These are phyloP conservation scores for Trametes elegans DNA, from an alignment of 768 basidiomycete species.

Conservation along the genomic window DNA sequence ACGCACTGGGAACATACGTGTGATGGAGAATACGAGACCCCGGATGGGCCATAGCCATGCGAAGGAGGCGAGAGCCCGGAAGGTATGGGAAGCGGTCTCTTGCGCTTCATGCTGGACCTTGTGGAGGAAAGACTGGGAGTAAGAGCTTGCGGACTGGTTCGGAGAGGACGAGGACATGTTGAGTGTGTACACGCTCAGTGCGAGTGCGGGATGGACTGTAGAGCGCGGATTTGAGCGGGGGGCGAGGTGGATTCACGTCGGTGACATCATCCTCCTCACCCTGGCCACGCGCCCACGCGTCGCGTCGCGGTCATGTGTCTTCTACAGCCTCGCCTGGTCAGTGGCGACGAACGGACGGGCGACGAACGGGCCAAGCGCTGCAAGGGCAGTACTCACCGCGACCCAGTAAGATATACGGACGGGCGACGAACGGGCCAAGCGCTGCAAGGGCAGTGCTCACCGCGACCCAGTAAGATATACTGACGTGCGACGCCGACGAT, in stretches of 20 bases:
- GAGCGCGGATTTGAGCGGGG: not conserved
- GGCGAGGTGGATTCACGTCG: not conserved
- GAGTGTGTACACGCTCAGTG: not conserved
- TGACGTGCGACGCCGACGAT: too few relatives aligned
- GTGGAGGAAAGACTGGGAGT: not conserved
- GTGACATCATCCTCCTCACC: slow-evolving; percentile 1
- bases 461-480: too few relatives aligned
- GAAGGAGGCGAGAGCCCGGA: slow-evolving; percentile 22
- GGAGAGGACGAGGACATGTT: not conserved
- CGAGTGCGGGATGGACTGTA: not conserved
- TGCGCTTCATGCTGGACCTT: slow-evolving; percentile 19
- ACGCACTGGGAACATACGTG: slow-evolving; percentile 21
- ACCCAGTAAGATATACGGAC: too few relatives aligned
- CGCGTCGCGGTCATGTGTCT: slow-evolving; percentile 1
- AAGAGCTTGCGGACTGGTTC: not conserved
- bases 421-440: too few relatives aligned
- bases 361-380: too few relatives aligned
- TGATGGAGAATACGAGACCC: slow-evolving; percentile 25
- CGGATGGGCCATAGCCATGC: slow-evolving; percentile 33
- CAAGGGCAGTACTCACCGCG: too few relatives aligned
- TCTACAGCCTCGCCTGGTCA: too few relatives aligned
- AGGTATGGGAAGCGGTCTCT: slow-evolving; percentile 10
- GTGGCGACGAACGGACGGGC: too few relatives aligned
- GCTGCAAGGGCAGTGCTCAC: too few relatives aligned
- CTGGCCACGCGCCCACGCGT: not conserved